phyloP scores from a whole-genome alignment of 306 rosid genomes.

The Acacia melanoxylon region DNA sequence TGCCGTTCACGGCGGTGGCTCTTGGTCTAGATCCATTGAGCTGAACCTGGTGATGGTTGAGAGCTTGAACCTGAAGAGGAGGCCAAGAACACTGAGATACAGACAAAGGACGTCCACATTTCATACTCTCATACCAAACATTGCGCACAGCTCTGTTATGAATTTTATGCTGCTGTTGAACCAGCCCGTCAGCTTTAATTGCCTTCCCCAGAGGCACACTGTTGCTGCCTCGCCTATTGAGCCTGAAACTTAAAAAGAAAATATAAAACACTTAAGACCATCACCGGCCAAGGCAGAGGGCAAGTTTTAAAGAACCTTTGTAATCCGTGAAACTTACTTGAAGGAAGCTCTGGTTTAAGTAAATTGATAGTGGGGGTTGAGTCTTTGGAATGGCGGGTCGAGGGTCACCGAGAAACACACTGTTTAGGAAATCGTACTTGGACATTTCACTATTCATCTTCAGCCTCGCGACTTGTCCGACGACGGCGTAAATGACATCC shows the following conservation, averaged over 20 bases:
- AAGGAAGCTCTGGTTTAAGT: conserved; percentile 30
- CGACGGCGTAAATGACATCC: conserved; percentile 77
- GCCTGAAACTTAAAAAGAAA: conserved; percentile 28
- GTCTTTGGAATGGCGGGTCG: conserved; percentile 12
- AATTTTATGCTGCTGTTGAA: conserved; percentile 51
- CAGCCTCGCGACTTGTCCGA: conserved; percentile 77
- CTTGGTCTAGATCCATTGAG: conserved; percentile 33
- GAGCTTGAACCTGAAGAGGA: conserved; percentile 35
- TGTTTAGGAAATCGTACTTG: conserved; percentile 25
- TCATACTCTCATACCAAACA: conserved; percentile 27
- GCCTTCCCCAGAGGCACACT: conserved; percentile 50
- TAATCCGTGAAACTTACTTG: conserved; percentile 21
- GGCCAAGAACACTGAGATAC: conserved; percentile 53
- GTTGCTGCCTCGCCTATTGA: conserved; percentile 33
- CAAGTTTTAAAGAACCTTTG: no score
- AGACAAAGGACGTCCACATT: conserved; percentile 32
- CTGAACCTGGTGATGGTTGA: conserved; percentile 16
- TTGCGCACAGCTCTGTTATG: conserved; percentile 41
- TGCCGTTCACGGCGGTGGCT: conserved; percentile 28
- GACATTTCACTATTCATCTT: conserved; percentile 47
- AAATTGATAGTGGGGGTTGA: conserved; percentile 15
- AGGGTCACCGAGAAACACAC: conserved; percentile 35
- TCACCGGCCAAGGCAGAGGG: not conserved
- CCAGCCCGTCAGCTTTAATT: conserved; percentile 39
- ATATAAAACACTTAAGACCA: not conserved